These are phyloP conservation scores for Aspergillus sparsus DNA, from an alignment of 495 filamentous ascomycete genomes.

Conservation along the genomic window DNA sequence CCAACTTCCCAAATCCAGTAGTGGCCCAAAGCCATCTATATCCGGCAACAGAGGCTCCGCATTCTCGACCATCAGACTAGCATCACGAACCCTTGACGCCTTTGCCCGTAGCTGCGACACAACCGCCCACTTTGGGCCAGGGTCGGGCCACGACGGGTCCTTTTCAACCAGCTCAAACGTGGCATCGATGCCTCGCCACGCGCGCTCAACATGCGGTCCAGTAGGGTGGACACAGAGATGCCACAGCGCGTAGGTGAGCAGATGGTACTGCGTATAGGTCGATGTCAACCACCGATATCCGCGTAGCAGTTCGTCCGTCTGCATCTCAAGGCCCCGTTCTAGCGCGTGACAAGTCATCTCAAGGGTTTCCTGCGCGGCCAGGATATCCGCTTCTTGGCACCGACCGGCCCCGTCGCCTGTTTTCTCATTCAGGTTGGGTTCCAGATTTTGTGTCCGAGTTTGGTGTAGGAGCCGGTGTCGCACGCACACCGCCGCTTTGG, in stretches of 20 bases:
- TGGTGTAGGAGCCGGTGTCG: slow-evolving; percentile 25
- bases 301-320: slow-evolving; percentile 31
- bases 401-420: background rate
- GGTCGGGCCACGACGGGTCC: slow-evolving; percentile 8
- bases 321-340: slow-evolving; percentile 24
- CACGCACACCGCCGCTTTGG: slow-evolving; percentile 31
- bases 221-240: slow-evolving; percentile 32
- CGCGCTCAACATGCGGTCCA: slow-evolving; percentile 19
- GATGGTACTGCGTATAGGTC: slow-evolving; percentile 33
- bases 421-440: background rate
- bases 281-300: slow-evolving; percentile 33
- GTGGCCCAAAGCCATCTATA: background rate
- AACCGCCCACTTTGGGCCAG: slow-evolving; percentile 28
- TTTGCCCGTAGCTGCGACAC: slow-evolving; percentile 29
- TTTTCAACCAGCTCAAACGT: slow-evolving; percentile 27
- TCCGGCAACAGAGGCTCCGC: background rate
- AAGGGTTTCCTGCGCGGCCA: slow-evolving; percentile 13
- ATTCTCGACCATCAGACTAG: slow-evolving; percentile 2
- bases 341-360: slow-evolving; percentile 24
- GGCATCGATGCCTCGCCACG: slow-evolving; percentile 26
- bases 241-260: slow-evolving; percentile 38
- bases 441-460: slow-evolving; percentile 1
- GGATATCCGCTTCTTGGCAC: background rate
- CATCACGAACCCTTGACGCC: slow-evolving; percentile 26
- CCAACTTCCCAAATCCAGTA: slow-evolving; percentile 5